Conservation (phyloP, 768 basidiomycete genomes). For the Mycena kentingensis region DNA sequence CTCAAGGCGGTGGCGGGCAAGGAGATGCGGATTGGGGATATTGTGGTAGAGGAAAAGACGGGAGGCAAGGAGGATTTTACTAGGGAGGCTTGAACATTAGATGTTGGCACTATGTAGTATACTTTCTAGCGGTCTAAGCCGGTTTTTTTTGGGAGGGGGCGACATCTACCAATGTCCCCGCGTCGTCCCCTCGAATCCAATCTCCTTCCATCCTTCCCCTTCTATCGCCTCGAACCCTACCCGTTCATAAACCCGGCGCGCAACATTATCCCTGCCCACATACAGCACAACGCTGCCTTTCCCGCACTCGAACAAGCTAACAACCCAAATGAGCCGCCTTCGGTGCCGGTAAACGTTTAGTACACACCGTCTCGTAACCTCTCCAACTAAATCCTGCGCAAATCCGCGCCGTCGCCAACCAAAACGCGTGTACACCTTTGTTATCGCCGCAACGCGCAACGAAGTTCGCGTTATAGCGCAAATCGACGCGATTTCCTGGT, state of each 20-base stretch:
- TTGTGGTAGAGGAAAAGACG: conserved; percentile 64
- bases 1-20: conserved; percentile 87
- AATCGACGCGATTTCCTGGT: conserved; percentile 46
- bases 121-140: neutral
- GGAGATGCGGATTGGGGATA: conserved; percentile 77
- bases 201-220: conserved; percentile 52
- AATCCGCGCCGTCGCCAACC: conserved; percentile 47
- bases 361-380: conserved; percentile 46
- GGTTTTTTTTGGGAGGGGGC: neutral
- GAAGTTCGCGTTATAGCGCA: conserved; percentile 61
- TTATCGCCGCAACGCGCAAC: conserved; percentile 51
- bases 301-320: conserved; percentile 44
- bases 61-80: conserved; percentile 71
- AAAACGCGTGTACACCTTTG: conserved; percentile 57
- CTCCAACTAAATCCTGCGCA: conserved; percentile 53
- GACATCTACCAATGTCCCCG: conserved; percentile 56
- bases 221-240: conserved; percentile 51
- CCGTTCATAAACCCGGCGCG: conserved; percentile 53
- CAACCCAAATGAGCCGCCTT: too few species aligned
- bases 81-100: conserved; percentile 23
- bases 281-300: conserved; percentile 56
- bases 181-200: conserved; percentile 50
- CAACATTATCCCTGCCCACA: conserved; percentile 53
- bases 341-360: neutral
- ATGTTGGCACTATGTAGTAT: too few species aligned